These are phyloP conservation scores for Mortierella sp. DNA, from an alignment of 371 early-diverging fungal species.

Conservation along the genomic window DNA sequence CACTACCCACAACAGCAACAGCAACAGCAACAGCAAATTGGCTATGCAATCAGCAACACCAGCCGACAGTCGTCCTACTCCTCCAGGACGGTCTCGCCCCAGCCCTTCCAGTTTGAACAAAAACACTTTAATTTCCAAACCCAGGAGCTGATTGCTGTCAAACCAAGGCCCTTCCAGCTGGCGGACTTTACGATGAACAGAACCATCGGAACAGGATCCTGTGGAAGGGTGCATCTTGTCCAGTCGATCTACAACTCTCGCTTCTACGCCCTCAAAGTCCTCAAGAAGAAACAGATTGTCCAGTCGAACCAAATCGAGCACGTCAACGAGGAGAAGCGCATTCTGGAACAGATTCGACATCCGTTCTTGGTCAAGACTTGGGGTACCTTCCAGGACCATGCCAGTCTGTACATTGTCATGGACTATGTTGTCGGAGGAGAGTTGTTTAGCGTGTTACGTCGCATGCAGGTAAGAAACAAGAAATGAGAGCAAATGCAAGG, in stretches of 20 bases:
- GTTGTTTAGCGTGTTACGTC: conserved; percentile 78
- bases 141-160: conserved; percentile 61
- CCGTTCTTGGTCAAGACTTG: conserved; percentile 90
- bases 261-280: conserved; percentile 92
- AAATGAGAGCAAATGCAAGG: background rate
- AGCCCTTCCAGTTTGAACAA: conserved; percentile 57
- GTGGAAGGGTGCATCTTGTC: conserved; percentile 95
- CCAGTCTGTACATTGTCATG: conserved; percentile 86
- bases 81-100: conserved; percentile 54
- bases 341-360: conserved; percentile 77
- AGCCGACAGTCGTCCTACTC: conserved; percentile 13
- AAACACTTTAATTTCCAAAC: conserved; percentile 57
- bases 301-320: conserved; percentile 90
- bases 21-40: background rate
- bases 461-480: conserved; percentile 46
- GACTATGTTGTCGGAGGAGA: conserved; percentile 96
- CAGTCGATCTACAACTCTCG: conserved; percentile 72
- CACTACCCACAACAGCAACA: background rate
- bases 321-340: conserved; percentile 88
- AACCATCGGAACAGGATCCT: conserved; percentile 95
- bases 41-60: background rate
- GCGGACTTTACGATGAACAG: conserved; percentile 66
- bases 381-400: conserved; percentile 84
- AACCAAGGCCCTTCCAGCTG: conserved; percentile 66
- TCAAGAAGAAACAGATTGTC: conserved; percentile 86